These are phyloP conservation scores for Sporothrix schenckii DNA, from an alignment of 2,329 filamentous ascomycete species.

Conservation along the genomic window DNA sequence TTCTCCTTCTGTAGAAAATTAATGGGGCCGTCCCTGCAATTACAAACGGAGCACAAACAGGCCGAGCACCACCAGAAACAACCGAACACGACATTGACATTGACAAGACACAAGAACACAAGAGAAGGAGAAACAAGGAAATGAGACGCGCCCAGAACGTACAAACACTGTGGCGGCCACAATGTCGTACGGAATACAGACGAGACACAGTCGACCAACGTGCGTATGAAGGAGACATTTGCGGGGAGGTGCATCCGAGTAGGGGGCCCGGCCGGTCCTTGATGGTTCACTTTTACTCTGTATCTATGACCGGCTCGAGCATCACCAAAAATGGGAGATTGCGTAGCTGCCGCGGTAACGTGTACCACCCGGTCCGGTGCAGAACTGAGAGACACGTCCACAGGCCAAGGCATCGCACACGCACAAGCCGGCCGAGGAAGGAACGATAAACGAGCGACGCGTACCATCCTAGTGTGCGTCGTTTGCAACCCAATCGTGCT, in stretches of 20 bases:
- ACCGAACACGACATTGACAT: neutral
- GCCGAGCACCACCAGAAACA: neutral
- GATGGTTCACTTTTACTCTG: neutral
- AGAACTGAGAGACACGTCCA: conserved; percentile 20
- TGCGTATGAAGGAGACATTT: conserved; percentile 3
- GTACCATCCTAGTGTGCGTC: neutral
- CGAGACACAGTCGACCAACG: conserved; percentile 2
- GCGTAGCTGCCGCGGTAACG: neutral
- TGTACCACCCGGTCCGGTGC: conserved; percentile 11
- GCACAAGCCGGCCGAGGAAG: conserved; percentile 16
- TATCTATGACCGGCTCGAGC: neutral
- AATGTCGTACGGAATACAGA: neutral
- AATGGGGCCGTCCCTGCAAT: neutral
- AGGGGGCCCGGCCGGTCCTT: too few species aligned
- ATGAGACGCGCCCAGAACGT: neutral
- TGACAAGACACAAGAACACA: neutral
- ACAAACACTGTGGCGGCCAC: neutral
- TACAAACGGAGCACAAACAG: conserved; percentile 10
- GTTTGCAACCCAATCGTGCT: neutral
- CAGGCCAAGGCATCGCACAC: neutral
- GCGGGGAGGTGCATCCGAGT: conserved; percentile 11
- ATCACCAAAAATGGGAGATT: neutral
- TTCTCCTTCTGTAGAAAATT: neutral
- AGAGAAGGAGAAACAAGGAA: neutral
- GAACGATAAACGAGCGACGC: conserved; percentile 18